Percentiles rank a stretch among this genome's conserved stretches.
Evolutionary conservation across 176 grass and related monocot species (phyloP).

Genomic region (Bolboschoenus planiculmis): DNA sequence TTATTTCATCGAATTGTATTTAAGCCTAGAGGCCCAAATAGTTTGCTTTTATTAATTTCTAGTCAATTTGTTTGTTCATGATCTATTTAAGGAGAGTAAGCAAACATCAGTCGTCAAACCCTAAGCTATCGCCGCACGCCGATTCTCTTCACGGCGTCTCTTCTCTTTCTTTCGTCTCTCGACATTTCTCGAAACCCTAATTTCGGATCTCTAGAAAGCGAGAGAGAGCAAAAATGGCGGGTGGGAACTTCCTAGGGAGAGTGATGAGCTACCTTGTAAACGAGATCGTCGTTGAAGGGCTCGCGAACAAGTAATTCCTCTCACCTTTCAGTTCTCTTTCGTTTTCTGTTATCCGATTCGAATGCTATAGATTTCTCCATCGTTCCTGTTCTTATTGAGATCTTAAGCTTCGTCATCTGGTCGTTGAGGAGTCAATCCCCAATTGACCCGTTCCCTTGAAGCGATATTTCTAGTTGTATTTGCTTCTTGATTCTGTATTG

Average conservation of each 20-base stretch:
- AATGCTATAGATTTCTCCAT: not conserved
- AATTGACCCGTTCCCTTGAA: slow-evolving; percentile 82
- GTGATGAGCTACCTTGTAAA: slow-evolving; percentile 32
- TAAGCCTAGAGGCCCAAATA: not conserved
- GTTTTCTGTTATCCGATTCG: not conserved
- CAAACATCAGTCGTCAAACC: no score
- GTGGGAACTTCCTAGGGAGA: slow-evolving; percentile 32
- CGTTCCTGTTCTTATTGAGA: not conserved
- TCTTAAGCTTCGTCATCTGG: slow-evolving; percentile 72
- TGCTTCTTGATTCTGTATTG: slow-evolving; percentile 14
- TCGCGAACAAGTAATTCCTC: slow-evolving; percentile 34
- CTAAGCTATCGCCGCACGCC: no score
- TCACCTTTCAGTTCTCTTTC: not conserved
- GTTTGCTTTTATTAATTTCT: not conserved
- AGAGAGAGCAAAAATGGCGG: slow-evolving; percentile 20
- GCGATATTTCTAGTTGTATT: slow-evolving; percentile 60
- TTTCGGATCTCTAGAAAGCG: slow-evolving; percentile 33
- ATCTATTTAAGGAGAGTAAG: not conserved
- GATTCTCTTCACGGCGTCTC: no score
- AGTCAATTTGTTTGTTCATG: not conserved
- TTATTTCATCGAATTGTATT: not conserved
- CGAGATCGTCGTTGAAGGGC: slow-evolving; percentile 38
- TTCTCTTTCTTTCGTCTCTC: no score
- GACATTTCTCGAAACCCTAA: slow-evolving; percentile 49
- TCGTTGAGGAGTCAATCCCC: slow-evolving; percentile 43